Base-by-base conservation (phyloP, 2,329 filamentous ascomycete species). In the Epichloe gansuensis region DNA sequence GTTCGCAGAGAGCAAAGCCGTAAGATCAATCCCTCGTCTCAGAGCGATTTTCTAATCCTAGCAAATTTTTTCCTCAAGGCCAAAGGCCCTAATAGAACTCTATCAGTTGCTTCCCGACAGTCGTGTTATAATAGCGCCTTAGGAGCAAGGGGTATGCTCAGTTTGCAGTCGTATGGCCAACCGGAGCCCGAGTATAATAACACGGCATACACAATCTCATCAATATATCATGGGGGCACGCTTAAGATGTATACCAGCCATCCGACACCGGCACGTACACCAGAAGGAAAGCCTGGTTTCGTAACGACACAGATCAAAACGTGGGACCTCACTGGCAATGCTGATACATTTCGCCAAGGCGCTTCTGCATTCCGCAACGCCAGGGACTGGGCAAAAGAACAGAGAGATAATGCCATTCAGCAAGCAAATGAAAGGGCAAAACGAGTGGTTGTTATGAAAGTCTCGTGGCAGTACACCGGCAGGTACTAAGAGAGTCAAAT, bases 121-220 rank as follows among this genome's bases (percentile, higher is more conserved):
- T 64, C 62, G 47, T 61, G 55, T 43, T 66, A 70, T 51, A 60
- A 71, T 56, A 65, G 64, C 17, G 66, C 69, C 7, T 47, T 61
- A 12, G 64, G 67, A 31, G 60, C 65, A 31, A 62, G 66, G 49
- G 68, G 56, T 1, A 64, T 70, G 47, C 62, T 66, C 36, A 56
- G 54, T 49, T 59, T 73, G 27, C 64, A 64, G 55, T 66, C 62
- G 36, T 69, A 66, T 50, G 27, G 44, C 23, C 34, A 46, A n/a
- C 21, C 35, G 13, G 35, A 40, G 35, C 23, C n/a, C 3, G 34
- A 35, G 8, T 51, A 42, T 38, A 50, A 54, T 34, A 51, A 49
- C 12, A 52, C 35, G 15, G 53, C 53, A 5, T 45, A 54, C 40
- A 44, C 53, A 3, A 44, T 51, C 11, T 31, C 38, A 2, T 46